A percentile compares a stretch with the other conserved stretches of the same genome.
Conservation (phyloP, 768 basidiomycete genomes). For the Psilocybe tampanensis region DNA sequence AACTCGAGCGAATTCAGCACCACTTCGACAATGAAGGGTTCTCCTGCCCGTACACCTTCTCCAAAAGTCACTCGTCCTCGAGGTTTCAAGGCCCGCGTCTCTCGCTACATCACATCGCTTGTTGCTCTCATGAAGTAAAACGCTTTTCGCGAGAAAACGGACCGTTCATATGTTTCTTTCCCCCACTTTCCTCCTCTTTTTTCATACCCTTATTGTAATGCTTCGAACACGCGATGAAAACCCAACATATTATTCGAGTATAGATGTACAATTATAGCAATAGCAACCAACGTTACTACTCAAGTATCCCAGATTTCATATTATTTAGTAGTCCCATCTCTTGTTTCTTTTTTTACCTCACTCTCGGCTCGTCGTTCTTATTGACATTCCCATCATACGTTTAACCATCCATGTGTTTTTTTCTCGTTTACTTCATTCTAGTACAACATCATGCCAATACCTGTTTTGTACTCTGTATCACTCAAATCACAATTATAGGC, state of each 20-base stretch:
- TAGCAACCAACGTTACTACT: conserved; percentile 1
- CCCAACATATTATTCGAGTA: neutral
- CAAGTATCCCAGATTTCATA: conserved; percentile 1
- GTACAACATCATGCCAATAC: neutral
- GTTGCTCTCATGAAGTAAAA: conserved; percentile 27
- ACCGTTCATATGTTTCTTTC: neutral
- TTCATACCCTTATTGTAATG: neutral
- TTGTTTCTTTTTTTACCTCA: neutral
- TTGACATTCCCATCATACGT: neutral
- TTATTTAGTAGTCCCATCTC: neutral
- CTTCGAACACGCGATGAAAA: too few relatives aligned
- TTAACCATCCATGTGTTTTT: neutral
- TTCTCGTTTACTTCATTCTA: neutral
- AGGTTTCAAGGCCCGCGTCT: conserved; percentile 25
- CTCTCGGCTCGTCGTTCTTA: neutral
- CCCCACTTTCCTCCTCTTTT: neutral
- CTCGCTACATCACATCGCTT: conserved; percentile 25
- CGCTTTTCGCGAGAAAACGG: neutral
- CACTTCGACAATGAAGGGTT: conserved; percentile 24
- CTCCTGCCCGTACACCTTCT: conserved; percentile 10
- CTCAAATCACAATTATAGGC: neutral
- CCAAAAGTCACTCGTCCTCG: conserved; percentile 12
- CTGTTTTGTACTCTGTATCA: neutral
- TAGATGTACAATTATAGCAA: conserved; percentile 9
- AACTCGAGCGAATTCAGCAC: conserved; percentile 27